Conservation (phyloP, 108 stramenopile species). For the Skeletonema menzelii region DNA sequence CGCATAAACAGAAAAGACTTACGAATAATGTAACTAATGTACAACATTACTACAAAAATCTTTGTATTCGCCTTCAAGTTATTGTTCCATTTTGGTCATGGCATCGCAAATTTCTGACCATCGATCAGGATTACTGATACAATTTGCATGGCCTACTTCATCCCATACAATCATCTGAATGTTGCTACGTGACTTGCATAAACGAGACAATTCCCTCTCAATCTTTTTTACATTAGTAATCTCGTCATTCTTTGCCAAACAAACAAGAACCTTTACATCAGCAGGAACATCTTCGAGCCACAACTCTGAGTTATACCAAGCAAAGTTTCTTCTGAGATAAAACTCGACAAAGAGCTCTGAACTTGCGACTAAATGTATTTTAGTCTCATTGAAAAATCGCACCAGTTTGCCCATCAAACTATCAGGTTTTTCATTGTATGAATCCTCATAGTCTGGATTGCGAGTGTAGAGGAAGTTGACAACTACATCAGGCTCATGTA, state of each 20-base stretch:
- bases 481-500: constrained; percentile 86
- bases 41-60: background rate
- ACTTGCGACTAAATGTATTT: constrained; percentile 60
- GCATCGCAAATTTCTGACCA: constrained; percentile 37
- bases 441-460: constrained; percentile 9
- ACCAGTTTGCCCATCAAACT: constrained; percentile 17
- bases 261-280: constrained; percentile 56
- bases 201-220: constrained; percentile 43
- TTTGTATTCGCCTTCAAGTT: background rate
- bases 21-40: background rate
- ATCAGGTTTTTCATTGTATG: constrained; percentile 1
- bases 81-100: constrained; percentile 11
- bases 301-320: constrained; percentile 88
- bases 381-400: constrained; percentile 39
- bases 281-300: constrained; percentile 81
- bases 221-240: constrained; percentile 72
- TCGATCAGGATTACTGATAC: constrained; percentile 29
- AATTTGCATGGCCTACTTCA: constrained; percentile 49
- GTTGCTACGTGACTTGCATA: constrained; percentile 3
- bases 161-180: constrained; percentile 41
- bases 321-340: constrained; percentile 84
- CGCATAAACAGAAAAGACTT: background rate
- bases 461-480: constrained; percentile 79
- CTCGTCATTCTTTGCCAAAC: constrained; percentile 70
- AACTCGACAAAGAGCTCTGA: constrained; percentile 80